Conservation (phyloP, 805 yeast genomes). For the Saccharomycopsis sp. region DNA sequence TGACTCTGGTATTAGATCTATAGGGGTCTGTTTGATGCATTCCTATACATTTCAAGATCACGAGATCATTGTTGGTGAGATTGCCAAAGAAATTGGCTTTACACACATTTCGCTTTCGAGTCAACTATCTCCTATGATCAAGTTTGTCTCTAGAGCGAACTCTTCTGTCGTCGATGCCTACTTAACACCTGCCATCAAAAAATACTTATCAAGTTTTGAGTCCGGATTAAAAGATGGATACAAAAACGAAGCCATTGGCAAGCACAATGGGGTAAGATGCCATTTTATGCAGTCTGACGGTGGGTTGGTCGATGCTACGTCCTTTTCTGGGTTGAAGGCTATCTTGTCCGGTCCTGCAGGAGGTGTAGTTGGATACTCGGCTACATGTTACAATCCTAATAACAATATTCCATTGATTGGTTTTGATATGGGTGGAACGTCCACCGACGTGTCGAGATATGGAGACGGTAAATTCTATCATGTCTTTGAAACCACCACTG, state of each 20-base stretch:
- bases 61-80: slow-evolving; percentile 49
- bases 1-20: slow-evolving; percentile 53
- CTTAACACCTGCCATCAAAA: slow-evolving; percentile 68
- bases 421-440: slow-evolving; percentile 89
- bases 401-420: slow-evolving; percentile 62
- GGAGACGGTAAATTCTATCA: slow-evolving; percentile 66
- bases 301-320: slow-evolving; percentile 77
- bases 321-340: slow-evolving; percentile 82
- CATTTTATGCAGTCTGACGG: slow-evolving; percentile 97
- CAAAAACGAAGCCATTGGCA: slow-evolving; percentile 28
- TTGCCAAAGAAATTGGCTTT: slow-evolving; percentile 65
- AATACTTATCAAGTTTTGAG: slow-evolving; percentile 55
- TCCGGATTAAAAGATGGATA: slow-evolving; percentile 52
- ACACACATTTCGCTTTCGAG: slow-evolving; percentile 61
- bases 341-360: slow-evolving; percentile 97
- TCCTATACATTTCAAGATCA: slow-evolving; percentile 69
- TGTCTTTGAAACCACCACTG: slow-evolving; percentile 76
- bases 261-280: slow-evolving; percentile 45
- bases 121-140: slow-evolving; percentile 72
- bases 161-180: slow-evolving; percentile 80
- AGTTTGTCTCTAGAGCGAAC: slow-evolving; percentile 65
- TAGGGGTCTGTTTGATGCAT: slow-evolving; percentile 69
- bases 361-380: slow-evolving; percentile 90
- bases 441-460: slow-evolving; percentile 76
- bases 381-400: slow-evolving; percentile 61